Percentiles rank a stretch among this genome's conserved stretches.
Conservation (phyloP, 1,284 basidiomycete species). For the Cryptococcus sp. region DNA sequence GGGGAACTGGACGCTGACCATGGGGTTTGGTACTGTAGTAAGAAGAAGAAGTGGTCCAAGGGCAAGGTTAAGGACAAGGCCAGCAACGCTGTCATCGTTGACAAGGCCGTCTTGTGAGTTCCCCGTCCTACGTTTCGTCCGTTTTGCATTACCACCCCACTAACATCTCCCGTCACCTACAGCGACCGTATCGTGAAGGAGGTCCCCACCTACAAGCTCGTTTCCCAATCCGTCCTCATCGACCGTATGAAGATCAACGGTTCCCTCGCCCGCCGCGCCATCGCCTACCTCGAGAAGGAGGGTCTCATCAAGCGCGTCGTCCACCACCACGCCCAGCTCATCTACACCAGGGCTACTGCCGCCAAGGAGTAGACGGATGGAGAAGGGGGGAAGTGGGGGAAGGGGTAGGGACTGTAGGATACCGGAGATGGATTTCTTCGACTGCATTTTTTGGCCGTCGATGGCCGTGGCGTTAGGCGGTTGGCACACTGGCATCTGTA, state of each 20-base stretch:
- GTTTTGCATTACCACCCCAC: background rate
- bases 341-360: slow-evolving; percentile 58
- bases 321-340: slow-evolving; percentile 89
- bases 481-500: no score
- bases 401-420: slow-evolving; percentile 16
- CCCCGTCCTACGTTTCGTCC: background rate
- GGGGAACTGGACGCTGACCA: background rate
- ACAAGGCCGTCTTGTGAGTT: slow-evolving; percentile 62
- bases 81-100: slow-evolving; percentile 79
- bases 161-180: background rate
- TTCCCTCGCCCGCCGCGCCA: slow-evolving; percentile 87
- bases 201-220: slow-evolving; percentile 99
- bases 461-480: background rate
- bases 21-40: slow-evolving; percentile 49
- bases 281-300: slow-evolving; percentile 91
- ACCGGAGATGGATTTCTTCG: slow-evolving; percentile 15
- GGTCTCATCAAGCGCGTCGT: slow-evolving; percentile 95
- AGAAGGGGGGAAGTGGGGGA: background rate
- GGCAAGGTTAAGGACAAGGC: slow-evolving; percentile 99
- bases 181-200: slow-evolving; percentile 99
- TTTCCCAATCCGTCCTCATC: slow-evolving; percentile 95
- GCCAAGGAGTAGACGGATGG: slow-evolving; percentile 38
- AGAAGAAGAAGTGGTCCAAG: slow-evolving; percentile 99
- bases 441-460: background rate
- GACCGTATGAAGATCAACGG: slow-evolving; percentile 88